Evolutionary conservation across 495 filamentous ascomycete species (phyloP), one percentile per base, ranked within the genome.

Genomic region (Lasiosphaeris hirsuta): DNA sequence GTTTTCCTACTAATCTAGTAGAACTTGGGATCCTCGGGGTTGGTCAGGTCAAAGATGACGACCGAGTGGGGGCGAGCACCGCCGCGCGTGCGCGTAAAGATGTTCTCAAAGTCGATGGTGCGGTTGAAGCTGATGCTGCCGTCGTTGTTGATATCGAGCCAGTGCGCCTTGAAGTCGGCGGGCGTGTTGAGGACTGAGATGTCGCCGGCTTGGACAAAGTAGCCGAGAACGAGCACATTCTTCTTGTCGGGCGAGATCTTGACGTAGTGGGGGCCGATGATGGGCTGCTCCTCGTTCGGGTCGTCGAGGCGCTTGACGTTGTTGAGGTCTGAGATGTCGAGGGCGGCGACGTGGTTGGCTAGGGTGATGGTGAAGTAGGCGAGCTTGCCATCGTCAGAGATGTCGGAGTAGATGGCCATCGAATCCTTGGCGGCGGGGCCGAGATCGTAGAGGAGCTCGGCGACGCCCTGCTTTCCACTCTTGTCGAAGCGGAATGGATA

Each of bases 181-280:
- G 81, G 81, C 0, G 82, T 85, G 58, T 87, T 87, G 55, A 87
- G 78, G 6, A 86, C 69, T 4, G 78, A 78, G 51, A 86, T 84
- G 38, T 68, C 75, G 36, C 82, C 83, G 5, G 82, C 82, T 69
- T 87, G 84, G 1, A 87, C 78, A 59, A 87, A 87, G 72, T 87
- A 87, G 51, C 84, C 84, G 10, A 78, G 83, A 36, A 86, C 82
- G 8, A 86, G 71, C 42, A 85, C 58, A 62, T 87, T 81, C 72
- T 81, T 81, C 71, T 84, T 79, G 64, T 86, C 84, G 0, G 83
- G 84, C 8, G 82, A 80, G 62, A 87, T 74, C 72, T 85, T 86
- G 69, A 85, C 70, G 57, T 85, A 85, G 68, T 87, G 84, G 0
- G 84, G 83, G 7, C 84, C 82, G 49, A 84, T 75, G 54, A 77